Evolutionary conservation across 2,329 filamentous ascomycete species (phyloP).

Genomic region (Nemania sp.): DNA sequence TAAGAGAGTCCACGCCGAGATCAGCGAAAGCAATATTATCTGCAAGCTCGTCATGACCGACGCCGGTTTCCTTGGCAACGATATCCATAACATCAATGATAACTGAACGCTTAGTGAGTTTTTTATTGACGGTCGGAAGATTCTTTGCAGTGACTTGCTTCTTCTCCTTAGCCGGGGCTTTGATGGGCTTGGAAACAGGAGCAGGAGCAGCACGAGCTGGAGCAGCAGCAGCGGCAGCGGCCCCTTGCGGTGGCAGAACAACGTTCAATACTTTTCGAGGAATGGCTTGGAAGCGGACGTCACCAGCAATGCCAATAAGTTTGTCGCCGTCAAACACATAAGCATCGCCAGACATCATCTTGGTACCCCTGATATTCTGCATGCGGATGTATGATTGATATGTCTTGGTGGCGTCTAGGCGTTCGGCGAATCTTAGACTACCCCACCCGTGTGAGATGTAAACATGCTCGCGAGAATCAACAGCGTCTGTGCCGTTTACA

Average conservation of each 20-base stretch:
- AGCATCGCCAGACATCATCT: slow-evolving; percentile 57
- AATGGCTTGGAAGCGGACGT: slow-evolving; percentile 69
- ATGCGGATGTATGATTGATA: slow-evolving; percentile 63
- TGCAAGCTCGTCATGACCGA: slow-evolving; percentile 56
- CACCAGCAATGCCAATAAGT: slow-evolving; percentile 53
- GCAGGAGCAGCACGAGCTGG: slow-evolving; percentile 42
- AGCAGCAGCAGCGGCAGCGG: slow-evolving; percentile 45
- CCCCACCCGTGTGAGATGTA: slow-evolving; percentile 65
- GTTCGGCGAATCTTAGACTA: slow-evolving; percentile 54
- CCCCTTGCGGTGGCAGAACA: slow-evolving; percentile 64
- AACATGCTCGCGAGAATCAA: slow-evolving; percentile 58
- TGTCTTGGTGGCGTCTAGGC: slow-evolving; percentile 47
- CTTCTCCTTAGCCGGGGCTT: slow-evolving; percentile 45
- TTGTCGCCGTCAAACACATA: slow-evolving; percentile 57
- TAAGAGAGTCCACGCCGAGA: slow-evolving; percentile 64
- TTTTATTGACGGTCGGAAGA: slow-evolving; percentile 54
- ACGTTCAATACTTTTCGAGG: slow-evolving; percentile 68
- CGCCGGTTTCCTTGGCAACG: slow-evolving; percentile 59
- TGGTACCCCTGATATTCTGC: slow-evolving; percentile 55
- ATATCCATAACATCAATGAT: slow-evolving; percentile 54
- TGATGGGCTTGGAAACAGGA: slow-evolving; percentile 41
- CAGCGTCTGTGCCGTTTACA: slow-evolving; percentile 59
- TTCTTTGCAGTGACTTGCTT: slow-evolving; percentile 52
- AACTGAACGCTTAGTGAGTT: slow-evolving; percentile 50
- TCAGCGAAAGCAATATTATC: slow-evolving; percentile 61